These are phyloP conservation scores for Apiotrichum sp. DNA, from an alignment of 1,284 basidiomycete species.

Conservation along the genomic window DNA sequence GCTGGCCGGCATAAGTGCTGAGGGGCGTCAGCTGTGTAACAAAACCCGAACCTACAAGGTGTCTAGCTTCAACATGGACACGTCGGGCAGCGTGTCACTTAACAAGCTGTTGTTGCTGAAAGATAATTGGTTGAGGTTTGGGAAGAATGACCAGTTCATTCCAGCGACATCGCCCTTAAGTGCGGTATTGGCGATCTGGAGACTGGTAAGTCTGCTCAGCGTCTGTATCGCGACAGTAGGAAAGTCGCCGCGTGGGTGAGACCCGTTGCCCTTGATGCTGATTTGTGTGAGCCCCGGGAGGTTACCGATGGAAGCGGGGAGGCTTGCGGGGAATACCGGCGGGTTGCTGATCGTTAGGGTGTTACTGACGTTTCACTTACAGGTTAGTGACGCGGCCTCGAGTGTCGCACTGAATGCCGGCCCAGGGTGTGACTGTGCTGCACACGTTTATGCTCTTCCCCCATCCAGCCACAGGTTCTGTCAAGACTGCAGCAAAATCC, in stretches of 20 bases:
- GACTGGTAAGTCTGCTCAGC: slow-evolving; percentile 18
- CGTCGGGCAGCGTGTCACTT: background rate
- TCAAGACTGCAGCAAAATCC: slow-evolving; percentile 19
- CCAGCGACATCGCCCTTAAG: slow-evolving; percentile 13
- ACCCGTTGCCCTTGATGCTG: slow-evolving; percentile 28
- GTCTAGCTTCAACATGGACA: background rate
- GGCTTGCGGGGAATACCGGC: slow-evolving; percentile 25
- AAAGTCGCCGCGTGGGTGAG: slow-evolving; percentile 34
- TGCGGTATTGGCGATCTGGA: slow-evolving; percentile 39
- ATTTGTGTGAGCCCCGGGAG: slow-evolving; percentile 28
- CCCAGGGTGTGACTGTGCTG: slow-evolving; percentile 36
- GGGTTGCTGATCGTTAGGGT: slow-evolving; percentile 33
- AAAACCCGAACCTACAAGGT: background rate
- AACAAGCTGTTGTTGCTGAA: background rate
- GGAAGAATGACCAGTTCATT: background rate
- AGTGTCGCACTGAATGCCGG: slow-evolving; percentile 38
- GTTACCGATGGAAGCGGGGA: slow-evolving; percentile 31
- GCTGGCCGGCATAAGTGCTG: background rate
- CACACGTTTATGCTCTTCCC: background rate
- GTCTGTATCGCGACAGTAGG: slow-evolving; percentile 10
- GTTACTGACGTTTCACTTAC: slow-evolving; percentile 31
- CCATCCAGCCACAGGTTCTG: slow-evolving; percentile 14
- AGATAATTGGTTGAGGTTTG: too few species aligned
- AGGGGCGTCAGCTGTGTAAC: background rate
- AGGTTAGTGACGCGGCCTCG: slow-evolving; percentile 32